Evolutionary conservation across 352 stramenopile species (phyloP), one percentile per base, ranked within the genome.

Genomic region (Globisporangium apiculatum): DNA sequence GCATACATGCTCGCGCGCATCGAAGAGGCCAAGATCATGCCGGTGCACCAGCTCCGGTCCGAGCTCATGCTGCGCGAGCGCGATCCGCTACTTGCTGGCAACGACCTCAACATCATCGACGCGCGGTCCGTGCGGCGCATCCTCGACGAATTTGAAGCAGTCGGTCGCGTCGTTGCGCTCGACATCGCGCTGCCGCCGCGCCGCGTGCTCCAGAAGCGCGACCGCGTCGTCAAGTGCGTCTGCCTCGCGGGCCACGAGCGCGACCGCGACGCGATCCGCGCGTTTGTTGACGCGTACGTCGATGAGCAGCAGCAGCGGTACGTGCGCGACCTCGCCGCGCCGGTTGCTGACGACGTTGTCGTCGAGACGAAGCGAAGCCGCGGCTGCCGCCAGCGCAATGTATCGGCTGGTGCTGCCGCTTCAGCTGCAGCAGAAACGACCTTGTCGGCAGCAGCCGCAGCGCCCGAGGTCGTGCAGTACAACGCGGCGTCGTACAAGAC

Each of bases 161-260:
- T 73, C 5, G 76, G 81, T 12, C 61, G 66, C 35, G 49, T 89
- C 10, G 63, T 76, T 5, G 83, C 68, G 8, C 66, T 91, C 50
- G 79, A 89, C 67, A 84, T 91, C 47, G 80, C 75, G 14, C 50
- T 91, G 8, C 82, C 82, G 1, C 73, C 73, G 8, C 87, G 87
- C 43, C 73, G 83, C 18, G 69, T 86, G 40, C 68, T 89, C 36
- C 77, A 91, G 57, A 88, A 87, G 58, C 65, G 57, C 3, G 64
- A 77, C 47, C 76, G 80, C 45, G 69, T 83, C 8, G 70, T 90
- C 11, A 89, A 87, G 40, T 91, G 82, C 63, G 79, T 85, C 15
- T 79, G 79, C 5, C 55, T 87, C 3, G 55, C 78, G n/a, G 78
- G 66, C 1, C 79, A 72, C 35, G 67, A 91, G 46, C 68, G 66